Evolutionary conservation across 371 early-diverging fungal genomes (phyloP).

Genomic region (Mucor saturninus): DNA sequence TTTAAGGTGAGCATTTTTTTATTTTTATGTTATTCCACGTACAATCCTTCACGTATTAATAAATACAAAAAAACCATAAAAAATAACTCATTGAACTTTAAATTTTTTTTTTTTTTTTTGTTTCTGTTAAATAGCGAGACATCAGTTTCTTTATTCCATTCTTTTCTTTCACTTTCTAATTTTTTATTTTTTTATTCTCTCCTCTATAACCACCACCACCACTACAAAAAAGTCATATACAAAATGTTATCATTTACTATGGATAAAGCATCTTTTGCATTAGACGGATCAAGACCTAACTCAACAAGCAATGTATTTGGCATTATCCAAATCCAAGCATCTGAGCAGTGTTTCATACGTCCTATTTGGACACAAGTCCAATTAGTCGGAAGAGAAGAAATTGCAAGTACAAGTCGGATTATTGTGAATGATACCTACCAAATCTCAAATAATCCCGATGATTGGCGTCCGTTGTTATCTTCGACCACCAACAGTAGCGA

Average conservation of each 20-base stretch:
- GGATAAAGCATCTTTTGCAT: conserved; percentile 16
- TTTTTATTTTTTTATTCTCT: conserved; percentile 3
- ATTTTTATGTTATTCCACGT: too few relatives aligned
- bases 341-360: conserved; percentile 6
- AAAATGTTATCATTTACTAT: conserved; percentile 7
- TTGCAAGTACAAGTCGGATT: neutral
- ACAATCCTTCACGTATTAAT: too few relatives aligned
- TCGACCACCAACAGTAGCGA: neutral
- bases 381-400: conserved; percentile 19
- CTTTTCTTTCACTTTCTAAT: neutral
- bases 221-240: neutral
- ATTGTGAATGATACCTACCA: conserved; percentile 20
- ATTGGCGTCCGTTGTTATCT: conserved; percentile 10
- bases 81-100: conserved; percentile 1
- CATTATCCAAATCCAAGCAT: conserved; percentile 6
- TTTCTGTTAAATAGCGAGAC: neutral
- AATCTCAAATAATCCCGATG: conserved; percentile 8
- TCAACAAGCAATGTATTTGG: conserved; percentile 5
- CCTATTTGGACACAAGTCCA: conserved; percentile 19
- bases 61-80: neutral
- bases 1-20: too few relatives aligned
- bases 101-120: neutral
- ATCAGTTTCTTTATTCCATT: conserved; percentile 4
- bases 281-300: conserved; percentile 1
- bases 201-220: neutral